phyloP scores from a whole-genome alignment of 441 rosid genomes.

The Erodium moschatum region DNA sequence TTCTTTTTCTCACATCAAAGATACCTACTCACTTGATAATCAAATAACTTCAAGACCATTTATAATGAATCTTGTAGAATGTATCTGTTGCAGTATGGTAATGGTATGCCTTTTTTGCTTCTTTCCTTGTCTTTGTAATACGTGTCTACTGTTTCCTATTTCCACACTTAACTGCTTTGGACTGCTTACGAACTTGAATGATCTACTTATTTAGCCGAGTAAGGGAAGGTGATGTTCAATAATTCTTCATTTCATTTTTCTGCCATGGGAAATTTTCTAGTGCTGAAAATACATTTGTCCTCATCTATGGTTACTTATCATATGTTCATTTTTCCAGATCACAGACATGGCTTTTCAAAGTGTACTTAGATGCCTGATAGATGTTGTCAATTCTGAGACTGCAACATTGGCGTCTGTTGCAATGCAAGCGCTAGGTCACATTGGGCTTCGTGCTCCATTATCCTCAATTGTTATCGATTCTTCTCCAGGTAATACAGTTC shows the following conservation, averaged over 20 bases:
- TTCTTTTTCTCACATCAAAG: background rate
- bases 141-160: too few species aligned
- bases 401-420: slow-evolving; percentile 76
- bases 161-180: too few species aligned
- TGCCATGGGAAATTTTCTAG: too few species aligned
- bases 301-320: background rate
- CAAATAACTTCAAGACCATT: background rate
- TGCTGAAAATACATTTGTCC: background rate
- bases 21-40: background rate
- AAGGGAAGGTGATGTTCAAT: too few species aligned
- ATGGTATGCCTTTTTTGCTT: too few species aligned
- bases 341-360: slow-evolving; percentile 50
- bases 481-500: slow-evolving; percentile 52
- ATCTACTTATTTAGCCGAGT: too few species aligned
- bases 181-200: too few species aligned
- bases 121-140: too few species aligned
- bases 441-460: slow-evolving; percentile 62
- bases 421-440: slow-evolving; percentile 95
- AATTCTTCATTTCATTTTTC: too few species aligned
- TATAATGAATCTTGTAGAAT: slow-evolving; percentile 1
- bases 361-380: slow-evolving; percentile 60
- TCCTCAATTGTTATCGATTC: slow-evolving; percentile 49
- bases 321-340: slow-evolving; percentile 36
- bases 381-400: slow-evolving; percentile 57
- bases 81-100: background rate